Base-by-base conservation (phyloP, 2,329 filamentous ascomycete genomes). In the Penicillium sp. region DNA sequence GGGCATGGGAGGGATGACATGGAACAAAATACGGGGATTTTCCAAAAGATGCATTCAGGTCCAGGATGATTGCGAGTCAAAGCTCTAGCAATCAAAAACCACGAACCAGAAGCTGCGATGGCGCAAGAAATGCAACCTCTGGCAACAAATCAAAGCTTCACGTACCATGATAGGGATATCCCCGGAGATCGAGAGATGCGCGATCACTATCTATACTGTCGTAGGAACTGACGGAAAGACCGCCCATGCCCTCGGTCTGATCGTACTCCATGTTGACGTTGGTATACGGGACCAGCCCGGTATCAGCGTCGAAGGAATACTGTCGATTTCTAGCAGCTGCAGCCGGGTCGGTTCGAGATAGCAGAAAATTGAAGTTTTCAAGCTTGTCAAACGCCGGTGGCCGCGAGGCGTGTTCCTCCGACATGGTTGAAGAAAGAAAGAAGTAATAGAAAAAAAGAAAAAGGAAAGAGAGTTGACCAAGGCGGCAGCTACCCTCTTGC, bases 151-250 rank as follows among this genome's bases (percentile, higher is more conserved):
- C 42, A 42, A 51, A 51, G 42, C 31, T 47, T 47, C 20, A 67
- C 67, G 60, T 64, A 70, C 67, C 63, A 56, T 67, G 64, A 64
- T 68, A 69, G 27, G 65, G 63, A 54, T 69, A 69, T 23, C 61
- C 62, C 52, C 66, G 55, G 34, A 69, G 55, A 60, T 70, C 67
- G 45, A 69, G 58, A 18, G 66, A 63, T 41, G 52, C 62, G 48
- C 64, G 66, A 34, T 70, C 67, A 50, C 69, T 67, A 14, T 70
- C 67, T 48, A 70, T 63, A 47, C 66, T 69, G 40, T 70, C 67
- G 51, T 70, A 70, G 27, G 67, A 70, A 51, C 67, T 69, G 56
- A 70, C 67, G 24, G 67, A 70, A 9, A 70, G 49, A 18, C 67
- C 67, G 26, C 67, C 67, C 59, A 69, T 62, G 41, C 67, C 67